Evolutionary conservation across 2,329 filamentous ascomycete genomes (phyloP).

Genomic region (Pseudogymnoascus sp.): DNA sequence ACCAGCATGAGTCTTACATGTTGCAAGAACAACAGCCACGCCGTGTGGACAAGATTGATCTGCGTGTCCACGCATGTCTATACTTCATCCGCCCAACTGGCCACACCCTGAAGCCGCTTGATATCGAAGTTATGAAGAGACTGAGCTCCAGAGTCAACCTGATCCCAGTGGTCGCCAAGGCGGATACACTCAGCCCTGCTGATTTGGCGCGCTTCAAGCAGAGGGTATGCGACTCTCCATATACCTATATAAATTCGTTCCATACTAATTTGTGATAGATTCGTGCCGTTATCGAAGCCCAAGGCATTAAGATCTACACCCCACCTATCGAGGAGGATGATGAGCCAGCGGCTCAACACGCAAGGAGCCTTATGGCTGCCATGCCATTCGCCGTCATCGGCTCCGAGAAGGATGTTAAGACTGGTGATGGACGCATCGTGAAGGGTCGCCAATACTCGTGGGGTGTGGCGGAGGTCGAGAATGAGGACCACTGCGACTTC

Average conservation of each 20-base stretch:
- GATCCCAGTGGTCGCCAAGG: constrained; percentile 97
- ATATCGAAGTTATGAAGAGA: constrained; percentile 99
- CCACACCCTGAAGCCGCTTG: constrained; percentile 95
- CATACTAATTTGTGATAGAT: constrained; percentile 51
- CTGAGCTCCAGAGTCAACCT: constrained; percentile 96
- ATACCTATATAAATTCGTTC: not conserved
- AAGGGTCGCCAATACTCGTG: constrained; percentile 99
- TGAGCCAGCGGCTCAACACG: constrained; percentile 89
- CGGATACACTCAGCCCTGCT: constrained; percentile 87
- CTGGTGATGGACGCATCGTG: constrained; percentile 87
- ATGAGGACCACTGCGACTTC: constrained; percentile 99
- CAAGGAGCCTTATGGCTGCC: constrained; percentile 85
- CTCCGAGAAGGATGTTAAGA: constrained; percentile 98
- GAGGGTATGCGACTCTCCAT: constrained; percentile 53
- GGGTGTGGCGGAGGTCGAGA: constrained; percentile 99
- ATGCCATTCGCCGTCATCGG: constrained; percentile 99
- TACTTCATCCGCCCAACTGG: constrained; percentile 99
- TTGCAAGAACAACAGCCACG: constrained; percentile 98
- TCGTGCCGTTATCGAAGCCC: constrained; percentile 88
- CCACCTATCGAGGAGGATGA: constrained; percentile 97
- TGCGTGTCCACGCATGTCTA: constrained; percentile 94
- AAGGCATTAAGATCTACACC: constrained; percentile 99
- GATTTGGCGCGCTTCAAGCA: constrained; percentile 93
- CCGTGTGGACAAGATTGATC: constrained; percentile 96
- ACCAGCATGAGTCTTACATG: constrained; percentile 99